These are phyloP conservation scores for Candida qinlingensis DNA, from an alignment of 805 yeast genomes.

Conservation along the genomic window DNA sequence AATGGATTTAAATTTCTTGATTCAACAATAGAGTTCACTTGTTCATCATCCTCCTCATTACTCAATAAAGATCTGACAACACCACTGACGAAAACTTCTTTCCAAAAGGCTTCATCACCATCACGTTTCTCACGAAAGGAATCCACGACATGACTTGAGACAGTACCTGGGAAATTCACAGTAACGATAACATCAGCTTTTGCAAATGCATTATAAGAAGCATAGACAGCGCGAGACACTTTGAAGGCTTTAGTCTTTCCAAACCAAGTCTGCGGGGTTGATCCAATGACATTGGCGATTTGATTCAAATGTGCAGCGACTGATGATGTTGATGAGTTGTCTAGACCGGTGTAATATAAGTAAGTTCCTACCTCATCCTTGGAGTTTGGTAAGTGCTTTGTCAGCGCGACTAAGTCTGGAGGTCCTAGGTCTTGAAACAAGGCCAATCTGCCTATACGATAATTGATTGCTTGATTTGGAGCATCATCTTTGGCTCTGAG, in stretches of 20 bases:
- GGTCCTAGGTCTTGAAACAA: conserved; percentile 67
- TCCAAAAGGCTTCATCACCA: conserved; percentile 49
- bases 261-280: conserved; percentile 71
- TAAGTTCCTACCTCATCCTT: conserved; percentile 47
- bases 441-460: conserved; percentile 55
- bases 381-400: conserved; percentile 56
- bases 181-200: conserved; percentile 64
- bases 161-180: conserved; percentile 72
- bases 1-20: conserved; percentile 82
- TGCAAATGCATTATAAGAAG: conserved; percentile 69
- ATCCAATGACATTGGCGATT: conserved; percentile 56
- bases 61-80: conserved; percentile 69
- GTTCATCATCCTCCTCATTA: conserved; percentile 71
- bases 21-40: conserved; percentile 66
- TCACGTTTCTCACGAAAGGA: conserved; percentile 44
- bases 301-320: conserved; percentile 72
- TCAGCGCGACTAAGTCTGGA: conserved; percentile 58
- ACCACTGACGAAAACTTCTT: conserved; percentile 51
- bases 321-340: conserved; percentile 70
- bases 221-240: conserved; percentile 66
- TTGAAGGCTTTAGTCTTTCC: conserved; percentile 67
- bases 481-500: conserved; percentile 51
- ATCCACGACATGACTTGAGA: conserved; percentile 45
- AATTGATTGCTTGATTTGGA: conserved; percentile 54
- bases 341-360: conserved; percentile 69